Base-by-base conservation (phyloP, 257 asterid species). In the Schizonepeta tenuifolia region DNA sequence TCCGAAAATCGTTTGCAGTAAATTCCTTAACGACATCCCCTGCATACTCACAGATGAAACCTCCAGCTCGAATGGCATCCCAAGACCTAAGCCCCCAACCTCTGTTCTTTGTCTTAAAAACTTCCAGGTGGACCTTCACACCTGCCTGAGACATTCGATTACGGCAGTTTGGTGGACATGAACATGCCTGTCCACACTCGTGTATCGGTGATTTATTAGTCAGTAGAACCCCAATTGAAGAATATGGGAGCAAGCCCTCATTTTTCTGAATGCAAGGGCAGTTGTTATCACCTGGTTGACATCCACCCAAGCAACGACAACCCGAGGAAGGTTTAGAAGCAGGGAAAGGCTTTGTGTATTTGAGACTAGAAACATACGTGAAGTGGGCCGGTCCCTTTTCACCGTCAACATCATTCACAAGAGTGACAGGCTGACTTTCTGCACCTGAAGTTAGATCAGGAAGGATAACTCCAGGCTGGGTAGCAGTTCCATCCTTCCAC, bases 81-180 rank as follows among this genome's bases (percentile, higher is more conserved):
- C 95, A 94, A 2, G 99, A 94, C 78, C 99, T 87, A 69, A 94
- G 97, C 47, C 99, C 99, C 99, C 99, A 94, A 21, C 98, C 98
- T 79, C 83, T 75, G 76, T 85, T 83, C 78, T 80, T 86, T 46
- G 99, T 94, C 83, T 85, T 94, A 50, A 94, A 94, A 79, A 94
- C 96, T 83, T 94, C 99, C 26, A 91, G 61, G 59, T 80, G 90
- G 53, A 74, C 81, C 75, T 85, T 94, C 44, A 86, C 53, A 28
- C 97, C 93, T 7, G 87, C 82, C 79, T 94, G 99, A 38, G 97
- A 78, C 55, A 86, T 75, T 38, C 99, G 84, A 74, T 83, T 90
- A 68, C 96, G 77, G 81, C 98, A 91, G 74, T 68, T 86, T 63
- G 85, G 85, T 65, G 99, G 92, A 73, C 97, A 91, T 2, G 90